Evolutionary conservation across 345 rosid species (phyloP).

Genomic region (Corchorus olitorius): DNA sequence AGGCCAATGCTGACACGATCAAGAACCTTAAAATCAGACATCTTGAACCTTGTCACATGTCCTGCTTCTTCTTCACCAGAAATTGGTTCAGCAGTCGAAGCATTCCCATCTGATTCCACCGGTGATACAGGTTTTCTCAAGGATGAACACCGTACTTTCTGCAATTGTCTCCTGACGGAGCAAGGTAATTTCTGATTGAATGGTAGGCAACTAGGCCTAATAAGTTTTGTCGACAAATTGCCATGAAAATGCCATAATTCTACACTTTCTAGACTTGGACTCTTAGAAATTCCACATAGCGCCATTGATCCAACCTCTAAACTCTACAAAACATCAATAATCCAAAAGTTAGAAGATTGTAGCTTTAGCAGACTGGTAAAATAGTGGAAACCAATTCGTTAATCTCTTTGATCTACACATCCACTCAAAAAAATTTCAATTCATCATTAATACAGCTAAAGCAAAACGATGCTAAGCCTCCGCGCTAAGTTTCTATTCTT

Average conservation of each 20-base stretch:
- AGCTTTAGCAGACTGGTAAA: neutral
- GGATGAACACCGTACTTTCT: conserved; percentile 41
- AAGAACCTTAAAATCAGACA: conserved; percentile 78
- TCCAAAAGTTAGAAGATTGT: neutral
- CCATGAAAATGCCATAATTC: conserved; percentile 34
- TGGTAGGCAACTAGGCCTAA: conserved; percentile 20
- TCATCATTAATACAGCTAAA: neutral
- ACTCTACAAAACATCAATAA: conserved; percentile 1
- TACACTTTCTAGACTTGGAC: conserved; percentile 38
- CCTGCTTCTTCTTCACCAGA: conserved; percentile 49
- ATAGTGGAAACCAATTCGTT: neutral
- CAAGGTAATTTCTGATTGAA: conserved; percentile 20
- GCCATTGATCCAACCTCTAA: conserved; percentile 51
- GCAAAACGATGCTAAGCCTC: neutral
- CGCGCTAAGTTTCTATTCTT: neutral
- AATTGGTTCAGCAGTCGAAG: conserved; percentile 17
- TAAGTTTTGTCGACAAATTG: conserved; percentile 36
- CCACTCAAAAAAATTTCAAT: neutral
- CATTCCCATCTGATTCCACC: conserved; percentile 43
- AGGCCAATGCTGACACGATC: conserved; percentile 85
- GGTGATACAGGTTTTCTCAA: conserved; percentile 39
- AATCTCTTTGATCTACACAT: neutral
- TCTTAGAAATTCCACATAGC: conserved; percentile 41
- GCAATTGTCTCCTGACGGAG: conserved; percentile 24
- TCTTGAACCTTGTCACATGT: conserved; percentile 70